These are phyloP conservation scores for Irpex sp. DNA, from an alignment of 1,284 basidiomycete genomes.

Conservation along the genomic window DNA sequence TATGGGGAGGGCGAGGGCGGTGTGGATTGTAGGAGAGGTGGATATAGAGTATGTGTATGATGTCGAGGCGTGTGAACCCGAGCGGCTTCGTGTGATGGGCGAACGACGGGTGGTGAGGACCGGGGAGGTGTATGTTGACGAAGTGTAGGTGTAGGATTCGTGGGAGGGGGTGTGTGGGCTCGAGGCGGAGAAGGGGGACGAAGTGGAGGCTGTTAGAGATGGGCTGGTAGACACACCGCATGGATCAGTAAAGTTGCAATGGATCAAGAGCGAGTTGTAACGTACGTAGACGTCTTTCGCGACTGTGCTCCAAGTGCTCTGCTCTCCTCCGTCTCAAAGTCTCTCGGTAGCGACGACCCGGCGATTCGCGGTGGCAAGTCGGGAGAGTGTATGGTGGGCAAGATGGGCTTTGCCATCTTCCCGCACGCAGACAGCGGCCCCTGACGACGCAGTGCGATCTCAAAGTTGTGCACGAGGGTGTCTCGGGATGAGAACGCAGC, in stretches of 20 bases:
- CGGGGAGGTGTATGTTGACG: not conserved
- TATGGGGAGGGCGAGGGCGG: not conserved
- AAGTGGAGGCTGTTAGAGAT: slow-evolving; percentile 1
- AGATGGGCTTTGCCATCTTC: slow-evolving; percentile 6
- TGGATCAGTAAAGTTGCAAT: not conserved
- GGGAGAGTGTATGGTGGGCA: not conserved
- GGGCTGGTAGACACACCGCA: not conserved
- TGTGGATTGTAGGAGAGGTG: not conserved
- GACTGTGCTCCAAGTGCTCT: not conserved
- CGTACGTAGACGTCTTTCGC: slow-evolving; percentile 6
- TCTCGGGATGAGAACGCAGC: slow-evolving; percentile 2
- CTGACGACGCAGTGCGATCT: slow-evolving; percentile 6
- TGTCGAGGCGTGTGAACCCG: not conserved
- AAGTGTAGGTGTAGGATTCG: not conserved
- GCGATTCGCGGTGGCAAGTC: not conserved
- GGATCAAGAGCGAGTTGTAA: not conserved
- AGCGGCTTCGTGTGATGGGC: not conserved
- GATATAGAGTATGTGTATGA: not conserved
- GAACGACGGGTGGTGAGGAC: not conserved
- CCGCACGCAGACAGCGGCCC: slow-evolving; percentile 4
- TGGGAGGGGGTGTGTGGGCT: not conserved
- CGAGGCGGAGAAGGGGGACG: not conserved
- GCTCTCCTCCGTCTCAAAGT: not conserved
- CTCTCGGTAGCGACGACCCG: not conserved
- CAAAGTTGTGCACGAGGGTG: slow-evolving; percentile 5